Evolutionary conservation across 208 protist species (phyloP).

Genomic region (Balamuthia mandrillaris): DNA sequence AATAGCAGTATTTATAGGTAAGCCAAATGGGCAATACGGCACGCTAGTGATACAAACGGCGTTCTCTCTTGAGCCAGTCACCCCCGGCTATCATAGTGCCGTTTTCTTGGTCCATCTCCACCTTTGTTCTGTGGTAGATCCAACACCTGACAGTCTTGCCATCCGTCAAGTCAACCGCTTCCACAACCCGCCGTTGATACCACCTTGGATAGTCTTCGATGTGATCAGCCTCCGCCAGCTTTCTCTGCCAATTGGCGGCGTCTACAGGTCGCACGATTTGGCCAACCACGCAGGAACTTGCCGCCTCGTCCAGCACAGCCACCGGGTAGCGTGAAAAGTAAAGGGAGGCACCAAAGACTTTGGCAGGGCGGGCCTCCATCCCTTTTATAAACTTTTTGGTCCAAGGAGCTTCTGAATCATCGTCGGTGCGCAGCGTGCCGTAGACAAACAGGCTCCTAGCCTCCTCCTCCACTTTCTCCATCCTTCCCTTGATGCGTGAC

Average conservation of each 20-base stretch:
- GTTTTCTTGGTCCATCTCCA: too few relatives aligned
- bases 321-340: constrained; percentile 1
- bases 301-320: not conserved
- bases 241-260: not conserved
- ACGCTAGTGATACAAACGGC: too few relatives aligned
- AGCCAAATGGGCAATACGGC: too few relatives aligned
- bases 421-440: not conserved
- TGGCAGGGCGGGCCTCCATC: not conserved
- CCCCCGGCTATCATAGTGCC: too few relatives aligned
- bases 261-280: not conserved
- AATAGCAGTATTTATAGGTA: too few relatives aligned
- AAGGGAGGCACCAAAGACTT: not conserved
- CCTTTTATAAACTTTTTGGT: not conserved
- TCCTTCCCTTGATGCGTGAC: too few relatives aligned
- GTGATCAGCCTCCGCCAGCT: not conserved
- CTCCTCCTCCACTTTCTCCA: not conserved
- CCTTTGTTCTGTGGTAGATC: too few relatives aligned
- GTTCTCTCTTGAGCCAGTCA: too few relatives aligned
- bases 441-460: not conserved
- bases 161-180: too few relatives aligned
- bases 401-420: not conserved
- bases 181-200: not conserved
- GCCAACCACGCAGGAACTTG: not conserved
- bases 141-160: too few relatives aligned
- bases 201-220: not conserved